A percentile compares a stretch with the other conserved stretches of the same genome.
phyloP scores from a whole-genome alignment of 768 basidiomycete species.

The Daedaleopsis nitida region DNA sequence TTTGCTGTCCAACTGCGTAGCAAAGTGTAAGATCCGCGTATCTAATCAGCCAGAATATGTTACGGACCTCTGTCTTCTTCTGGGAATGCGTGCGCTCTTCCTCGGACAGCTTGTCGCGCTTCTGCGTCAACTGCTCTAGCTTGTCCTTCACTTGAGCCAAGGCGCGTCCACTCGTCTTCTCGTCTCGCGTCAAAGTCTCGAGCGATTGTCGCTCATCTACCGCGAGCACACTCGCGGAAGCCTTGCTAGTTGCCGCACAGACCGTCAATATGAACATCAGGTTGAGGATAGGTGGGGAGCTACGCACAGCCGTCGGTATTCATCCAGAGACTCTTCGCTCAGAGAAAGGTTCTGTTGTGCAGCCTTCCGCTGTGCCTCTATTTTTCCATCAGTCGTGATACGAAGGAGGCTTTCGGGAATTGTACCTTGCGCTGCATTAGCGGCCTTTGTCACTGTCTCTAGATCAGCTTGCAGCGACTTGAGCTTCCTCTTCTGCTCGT shows the following conservation, averaged over 20 bases:
- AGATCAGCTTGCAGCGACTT: conserved; percentile 65
- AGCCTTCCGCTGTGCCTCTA: conserved; percentile 75
- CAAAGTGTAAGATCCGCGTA: background rate
- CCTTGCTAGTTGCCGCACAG: conserved; percentile 55
- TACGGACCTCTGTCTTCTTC: conserved; percentile 60
- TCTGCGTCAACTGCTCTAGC: conserved; percentile 63
- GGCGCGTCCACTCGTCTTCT: conserved; percentile 69
- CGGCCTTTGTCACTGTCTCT: conserved; percentile 61
- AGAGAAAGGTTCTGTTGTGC: conserved; percentile 78
- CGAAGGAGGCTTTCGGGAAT: background rate
- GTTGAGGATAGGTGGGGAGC: conserved; percentile 8
- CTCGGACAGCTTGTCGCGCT: conserved; percentile 53
- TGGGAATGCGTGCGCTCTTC: conserved; percentile 52
- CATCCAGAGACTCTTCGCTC: conserved; percentile 80
- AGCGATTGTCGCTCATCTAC: conserved; percentile 87
- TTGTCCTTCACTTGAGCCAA: conserved; percentile 69
- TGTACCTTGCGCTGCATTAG: conserved; percentile 80
- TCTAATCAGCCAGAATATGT: background rate
- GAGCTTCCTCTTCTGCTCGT: conserved; percentile 54
- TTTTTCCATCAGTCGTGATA: conserved; percentile 12
- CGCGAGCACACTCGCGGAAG: conserved; percentile 74
- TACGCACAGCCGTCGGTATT: conserved; percentile 80
- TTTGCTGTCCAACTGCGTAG: conserved; percentile 58
- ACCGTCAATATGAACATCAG: background rate
- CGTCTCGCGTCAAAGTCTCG: conserved; percentile 78